phyloP scores from a whole-genome alignment of 768 basidiomycete genomes.

The Macrolepiota fuliginosa region DNA sequence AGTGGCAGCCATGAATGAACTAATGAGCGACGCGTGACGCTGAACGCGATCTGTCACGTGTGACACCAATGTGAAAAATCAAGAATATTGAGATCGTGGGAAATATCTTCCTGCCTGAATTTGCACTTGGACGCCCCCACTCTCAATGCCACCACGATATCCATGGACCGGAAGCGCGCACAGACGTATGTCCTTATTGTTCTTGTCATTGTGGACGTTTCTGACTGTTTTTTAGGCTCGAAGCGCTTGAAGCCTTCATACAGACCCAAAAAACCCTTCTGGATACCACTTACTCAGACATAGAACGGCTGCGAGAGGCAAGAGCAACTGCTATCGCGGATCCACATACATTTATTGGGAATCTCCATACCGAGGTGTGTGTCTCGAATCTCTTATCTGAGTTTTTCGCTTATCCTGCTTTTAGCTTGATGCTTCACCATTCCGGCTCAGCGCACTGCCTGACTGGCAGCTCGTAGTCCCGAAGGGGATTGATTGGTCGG shows the following conservation, averaged over 20 bases:
- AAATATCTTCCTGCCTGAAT: constrained; percentile 14
- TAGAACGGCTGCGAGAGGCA: constrained; percentile 50
- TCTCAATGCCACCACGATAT: constrained; percentile 15
- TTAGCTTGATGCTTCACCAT: constrained; percentile 28
- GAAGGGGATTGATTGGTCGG: constrained; percentile 58
- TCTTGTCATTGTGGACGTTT: not conserved
- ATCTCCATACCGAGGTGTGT: constrained; percentile 33
- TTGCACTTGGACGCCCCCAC: constrained; percentile 5
- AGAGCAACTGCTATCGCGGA: constrained; percentile 34
- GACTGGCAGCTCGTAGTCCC: constrained; percentile 44
- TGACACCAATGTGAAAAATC: not conserved
- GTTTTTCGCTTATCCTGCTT: not conserved
- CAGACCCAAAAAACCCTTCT: constrained; percentile 58
- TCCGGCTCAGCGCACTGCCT: constrained; percentile 43
- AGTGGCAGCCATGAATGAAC: constrained; percentile 9
- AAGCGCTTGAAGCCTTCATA: constrained; percentile 69
- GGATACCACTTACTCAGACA: constrained; percentile 58
- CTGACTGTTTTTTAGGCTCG: constrained; percentile 34
- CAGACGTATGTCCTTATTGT: constrained; percentile 32
- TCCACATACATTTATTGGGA: constrained; percentile 30
- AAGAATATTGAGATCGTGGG: constrained; percentile 3
- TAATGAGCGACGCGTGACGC: constrained; percentile 11
- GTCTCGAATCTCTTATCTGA: not conserved
- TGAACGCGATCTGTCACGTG: constrained; percentile 10
- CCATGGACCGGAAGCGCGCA: constrained; percentile 37